These are phyloP conservation scores for Senna siamea DNA, from an alignment of 306 rosid genomes.

Conservation along the genomic window DNA sequence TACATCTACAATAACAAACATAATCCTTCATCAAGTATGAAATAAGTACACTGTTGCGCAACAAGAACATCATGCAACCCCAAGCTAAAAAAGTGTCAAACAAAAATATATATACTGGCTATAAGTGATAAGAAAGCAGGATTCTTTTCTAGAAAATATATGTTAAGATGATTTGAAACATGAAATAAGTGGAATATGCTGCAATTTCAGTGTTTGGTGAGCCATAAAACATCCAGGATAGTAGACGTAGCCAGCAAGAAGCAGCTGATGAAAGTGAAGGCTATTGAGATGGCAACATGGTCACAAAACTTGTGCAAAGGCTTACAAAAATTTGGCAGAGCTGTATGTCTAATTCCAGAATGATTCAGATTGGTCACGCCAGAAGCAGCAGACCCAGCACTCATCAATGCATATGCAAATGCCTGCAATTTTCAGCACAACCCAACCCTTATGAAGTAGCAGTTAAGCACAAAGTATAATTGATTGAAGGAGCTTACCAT, in stretches of 20 bases:
- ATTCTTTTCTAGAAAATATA: constrained; percentile 1
- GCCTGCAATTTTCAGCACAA: constrained; percentile 47
- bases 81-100: background rate
- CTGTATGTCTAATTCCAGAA: constrained; percentile 70
- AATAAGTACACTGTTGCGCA: background rate
- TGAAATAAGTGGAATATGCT: background rate
- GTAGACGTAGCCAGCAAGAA: constrained; percentile 71
- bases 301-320: constrained; percentile 69
- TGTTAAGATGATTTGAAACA: constrained; percentile 19
- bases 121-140: background rate
- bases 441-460: background rate
- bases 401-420: constrained; percentile 80
- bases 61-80: constrained; percentile 25
- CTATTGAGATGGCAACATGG: constrained; percentile 84
- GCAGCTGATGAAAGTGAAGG: constrained; percentile 74
- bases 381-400: constrained; percentile 87
- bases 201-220: constrained; percentile 59
- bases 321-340: constrained; percentile 79
- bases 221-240: constrained; percentile 73
- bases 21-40: background rate
- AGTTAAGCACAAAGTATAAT: background rate
- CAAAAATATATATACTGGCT: constrained; percentile 9
- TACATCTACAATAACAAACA: constrained; percentile 30
- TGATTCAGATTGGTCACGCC: constrained; percentile 81
- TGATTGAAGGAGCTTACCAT: background rate